phyloP scores from a whole-genome alignment of 371 early-diverging fungal genomes.

The Apophysomyces variabilis region DNA sequence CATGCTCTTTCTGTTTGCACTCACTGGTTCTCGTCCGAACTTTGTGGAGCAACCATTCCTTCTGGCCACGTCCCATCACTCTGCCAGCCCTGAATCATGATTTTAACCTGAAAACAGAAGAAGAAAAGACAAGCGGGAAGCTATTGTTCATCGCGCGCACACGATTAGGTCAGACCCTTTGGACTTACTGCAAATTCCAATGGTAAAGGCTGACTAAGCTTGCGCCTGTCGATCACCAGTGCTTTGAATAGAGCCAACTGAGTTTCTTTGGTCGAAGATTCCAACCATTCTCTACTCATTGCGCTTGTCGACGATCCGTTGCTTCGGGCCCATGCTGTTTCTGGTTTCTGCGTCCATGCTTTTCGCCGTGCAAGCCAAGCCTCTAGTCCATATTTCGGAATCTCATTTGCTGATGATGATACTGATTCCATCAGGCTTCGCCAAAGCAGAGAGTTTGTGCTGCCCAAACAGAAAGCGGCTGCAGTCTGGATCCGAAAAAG shows the following conservation, averaged over 20 bases:
- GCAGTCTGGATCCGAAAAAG: no score
- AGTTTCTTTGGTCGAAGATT: neutral
- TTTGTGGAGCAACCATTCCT: constrained; percentile 30
- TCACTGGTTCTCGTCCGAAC: constrained; percentile 12
- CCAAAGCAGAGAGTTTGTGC: neutral
- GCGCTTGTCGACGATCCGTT: neutral
- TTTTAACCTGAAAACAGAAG: constrained; percentile 27
- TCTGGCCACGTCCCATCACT: constrained; percentile 49
- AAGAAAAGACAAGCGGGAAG: neutral
- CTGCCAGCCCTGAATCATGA: constrained; percentile 45
- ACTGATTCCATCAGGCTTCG: neutral
- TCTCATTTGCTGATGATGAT: neutral
- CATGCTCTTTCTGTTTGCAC: neutral
- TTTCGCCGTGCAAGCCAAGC: constrained; percentile 13
- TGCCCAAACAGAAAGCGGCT: no score
- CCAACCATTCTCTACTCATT: constrained; percentile 14
- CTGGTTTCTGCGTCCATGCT: constrained; percentile 8
- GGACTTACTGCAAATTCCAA: constrained; percentile 17
- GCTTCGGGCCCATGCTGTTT: neutral
- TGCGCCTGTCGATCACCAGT: constrained; percentile 16
- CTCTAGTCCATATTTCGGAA: constrained; percentile 1
- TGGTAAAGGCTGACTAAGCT: constrained; percentile 12
- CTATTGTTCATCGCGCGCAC: neutral
- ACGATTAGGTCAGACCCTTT: no score
- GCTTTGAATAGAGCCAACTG: constrained; percentile 14